Evolutionary conservation across 345 rosid genomes (phyloP).

Genomic region (Dipteronia dyeriana): DNA sequence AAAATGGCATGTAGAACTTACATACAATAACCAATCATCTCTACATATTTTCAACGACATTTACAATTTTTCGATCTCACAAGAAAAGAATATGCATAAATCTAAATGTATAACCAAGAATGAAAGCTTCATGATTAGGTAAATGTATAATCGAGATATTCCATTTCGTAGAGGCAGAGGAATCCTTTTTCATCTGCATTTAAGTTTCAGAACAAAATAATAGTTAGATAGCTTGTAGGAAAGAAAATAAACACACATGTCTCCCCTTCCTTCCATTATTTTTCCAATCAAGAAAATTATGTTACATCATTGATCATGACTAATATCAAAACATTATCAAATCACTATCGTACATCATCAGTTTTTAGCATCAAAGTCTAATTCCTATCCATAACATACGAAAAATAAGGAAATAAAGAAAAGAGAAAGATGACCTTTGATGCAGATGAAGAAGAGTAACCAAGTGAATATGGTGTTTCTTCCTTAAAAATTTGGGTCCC

Average conservation of each 20-base stretch:
- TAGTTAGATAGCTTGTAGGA: slow-evolving; percentile 7
- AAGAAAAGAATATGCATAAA: too few relatives aligned
- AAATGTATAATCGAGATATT: too few relatives aligned
- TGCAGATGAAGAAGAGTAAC: slow-evolving; percentile 36
- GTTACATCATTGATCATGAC: slow-evolving; percentile 5
- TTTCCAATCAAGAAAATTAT: too few relatives aligned
- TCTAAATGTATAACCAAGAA: too few relatives aligned
- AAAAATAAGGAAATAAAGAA: not conserved
- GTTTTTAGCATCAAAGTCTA: slow-evolving; percentile 4
- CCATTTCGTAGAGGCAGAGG: slow-evolving; percentile 63
- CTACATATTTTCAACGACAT: too few relatives aligned
- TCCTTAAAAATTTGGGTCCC: slow-evolving; percentile 52
- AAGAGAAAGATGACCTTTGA: slow-evolving; percentile 52
- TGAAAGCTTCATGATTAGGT: too few relatives aligned
- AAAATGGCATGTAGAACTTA: too few relatives aligned
- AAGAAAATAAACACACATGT: not conserved
- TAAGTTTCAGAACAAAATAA: slow-evolving; percentile 23
- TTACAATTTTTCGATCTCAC: too few relatives aligned
- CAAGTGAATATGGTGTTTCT: slow-evolving; percentile 45
- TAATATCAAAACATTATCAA: not conserved
- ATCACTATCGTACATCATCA: too few relatives aligned
- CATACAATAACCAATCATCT: too few relatives aligned
- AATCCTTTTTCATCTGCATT: slow-evolving; percentile 58
- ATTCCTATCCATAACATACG: not conserved
- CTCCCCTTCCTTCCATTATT: too few relatives aligned